Conservation (phyloP, 495 filamentous ascomycete genomes). For the Podospora tetraspora region DNA sequence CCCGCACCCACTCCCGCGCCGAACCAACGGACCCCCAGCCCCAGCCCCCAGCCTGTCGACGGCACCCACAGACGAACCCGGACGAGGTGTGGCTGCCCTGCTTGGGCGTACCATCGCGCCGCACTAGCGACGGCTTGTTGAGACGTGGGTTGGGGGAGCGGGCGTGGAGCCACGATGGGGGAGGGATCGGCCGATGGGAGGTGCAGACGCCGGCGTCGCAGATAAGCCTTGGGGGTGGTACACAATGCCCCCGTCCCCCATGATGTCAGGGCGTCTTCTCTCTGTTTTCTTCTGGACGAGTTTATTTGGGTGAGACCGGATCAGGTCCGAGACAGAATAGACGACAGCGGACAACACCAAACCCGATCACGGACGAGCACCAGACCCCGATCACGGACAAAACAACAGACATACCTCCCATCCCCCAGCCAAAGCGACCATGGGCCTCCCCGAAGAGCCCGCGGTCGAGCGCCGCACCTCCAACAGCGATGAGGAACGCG, state of each 20-base stretch:
- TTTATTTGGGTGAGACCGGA: neutral
- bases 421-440: too few relatives aligned
- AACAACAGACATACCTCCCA: too few relatives aligned
- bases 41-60: neutral
- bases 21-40: too few relatives aligned
- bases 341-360: neutral
- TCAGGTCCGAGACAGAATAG: neutral
- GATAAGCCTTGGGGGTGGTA: conserved; percentile 9
- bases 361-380: neutral
- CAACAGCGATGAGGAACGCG: conserved; percentile 31
- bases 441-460: conserved; percentile 16
- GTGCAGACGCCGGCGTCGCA: conserved; percentile 1
- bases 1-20: neutral
- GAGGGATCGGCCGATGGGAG: neutral
- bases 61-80: neutral
- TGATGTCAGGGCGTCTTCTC: conserved; percentile 6
- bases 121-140: neutral
- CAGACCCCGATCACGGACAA: too few relatives aligned
- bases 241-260: conserved; percentile 2
- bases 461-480: conserved; percentile 24
- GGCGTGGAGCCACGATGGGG: neutral
- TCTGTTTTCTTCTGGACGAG: neutral
- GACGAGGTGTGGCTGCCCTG: neutral
- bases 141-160: conserved; percentile 1
- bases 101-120: neutral